Conservation (phyloP, 2,329 filamentous ascomycete species). For the Sclerotinia subarctica region DNA sequence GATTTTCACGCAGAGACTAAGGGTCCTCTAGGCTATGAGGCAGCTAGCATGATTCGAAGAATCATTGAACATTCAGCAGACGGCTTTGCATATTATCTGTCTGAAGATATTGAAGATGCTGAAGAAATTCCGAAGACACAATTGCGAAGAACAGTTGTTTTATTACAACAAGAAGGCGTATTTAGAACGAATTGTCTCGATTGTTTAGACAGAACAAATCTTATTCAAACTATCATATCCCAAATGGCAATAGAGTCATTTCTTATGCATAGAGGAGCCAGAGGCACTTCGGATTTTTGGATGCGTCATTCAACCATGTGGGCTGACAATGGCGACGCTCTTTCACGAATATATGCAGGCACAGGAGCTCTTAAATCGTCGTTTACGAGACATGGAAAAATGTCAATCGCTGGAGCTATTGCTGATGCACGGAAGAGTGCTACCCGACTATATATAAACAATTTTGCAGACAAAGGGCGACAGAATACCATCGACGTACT, state of each 20-base stretch:
- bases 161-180: constrained; percentile 90
- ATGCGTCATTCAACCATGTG: constrained; percentile 87
- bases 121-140: constrained; percentile 42
- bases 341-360: constrained; percentile 94
- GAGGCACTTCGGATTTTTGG: constrained; percentile 79
- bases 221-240: constrained; percentile 94
- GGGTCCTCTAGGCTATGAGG: constrained; percentile 82
- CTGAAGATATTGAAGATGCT: constrained; percentile 58
- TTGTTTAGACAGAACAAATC: constrained; percentile 90
- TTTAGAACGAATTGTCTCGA: constrained; percentile 96
- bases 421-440: constrained; percentile 96
- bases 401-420: constrained; percentile 88
- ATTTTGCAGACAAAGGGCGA: constrained; percentile 87
- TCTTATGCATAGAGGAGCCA: constrained; percentile 66
- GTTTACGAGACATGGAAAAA: constrained; percentile 90
- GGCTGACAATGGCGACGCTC: constrained; percentile 93
- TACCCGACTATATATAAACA: constrained; percentile 93
- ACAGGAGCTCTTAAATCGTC: constrained; percentile 95
- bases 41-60: constrained; percentile 76
- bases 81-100: constrained; percentile 88
- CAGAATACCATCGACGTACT: constrained; percentile 96
- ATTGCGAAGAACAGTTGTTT: constrained; percentile 53
- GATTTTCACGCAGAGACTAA: constrained; percentile 96
- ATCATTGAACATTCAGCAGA: constrained; percentile 78
- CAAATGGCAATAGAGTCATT: constrained; percentile 90